Percentiles rank a stretch among this genome's conserved stretches.
Conservation (phyloP, 805 yeast species). For the Kurtzmaniella cleridarum region DNA sequence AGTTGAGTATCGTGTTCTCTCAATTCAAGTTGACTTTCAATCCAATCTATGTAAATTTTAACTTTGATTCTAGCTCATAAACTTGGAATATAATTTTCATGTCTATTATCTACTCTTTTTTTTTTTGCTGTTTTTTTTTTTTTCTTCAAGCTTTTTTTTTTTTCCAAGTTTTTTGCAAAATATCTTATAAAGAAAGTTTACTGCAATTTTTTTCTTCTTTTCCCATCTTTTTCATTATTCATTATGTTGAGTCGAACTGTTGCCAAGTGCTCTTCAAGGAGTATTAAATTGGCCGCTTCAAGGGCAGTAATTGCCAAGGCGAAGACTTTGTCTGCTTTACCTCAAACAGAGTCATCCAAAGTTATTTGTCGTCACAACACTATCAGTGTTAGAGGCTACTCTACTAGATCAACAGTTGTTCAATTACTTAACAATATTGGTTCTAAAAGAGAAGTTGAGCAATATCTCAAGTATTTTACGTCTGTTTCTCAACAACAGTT, state of each 20-base stretch:
- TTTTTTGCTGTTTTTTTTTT: conserved; percentile 7
- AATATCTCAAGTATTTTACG: conserved; percentile 92
- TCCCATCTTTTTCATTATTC: neutral
- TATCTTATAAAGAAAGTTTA: neutral
- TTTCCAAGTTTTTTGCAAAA: neutral
- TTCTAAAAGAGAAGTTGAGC: conserved; percentile 96
- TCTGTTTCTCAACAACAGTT: conserved; percentile 95
- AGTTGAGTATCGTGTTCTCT: too few relatives aligned
- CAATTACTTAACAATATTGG: conserved; percentile 94
- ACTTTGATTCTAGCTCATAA: too few relatives aligned
- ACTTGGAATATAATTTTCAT: too few relatives aligned
- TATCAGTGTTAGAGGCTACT: conserved; percentile 16
- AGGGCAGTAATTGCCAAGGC: neutral
- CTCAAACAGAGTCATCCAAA: neutral
- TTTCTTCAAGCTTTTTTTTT: conserved; percentile 4
- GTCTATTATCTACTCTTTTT: too few relatives aligned
- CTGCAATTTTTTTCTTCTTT: conserved; percentile 1
- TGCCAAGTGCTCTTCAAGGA: conserved; percentile 3
- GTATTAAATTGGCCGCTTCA: neutral
- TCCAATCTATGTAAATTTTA: too few relatives aligned
- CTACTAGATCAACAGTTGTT: conserved; percentile 91
- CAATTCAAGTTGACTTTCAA: too few relatives aligned
- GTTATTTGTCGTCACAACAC: neutral
- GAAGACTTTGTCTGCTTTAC: neutral
- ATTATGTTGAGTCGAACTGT: conserved; percentile 17